Base-by-base conservation (phyloP, 108 stramenopile genomes). In the Conticribra guillardii region DNA sequence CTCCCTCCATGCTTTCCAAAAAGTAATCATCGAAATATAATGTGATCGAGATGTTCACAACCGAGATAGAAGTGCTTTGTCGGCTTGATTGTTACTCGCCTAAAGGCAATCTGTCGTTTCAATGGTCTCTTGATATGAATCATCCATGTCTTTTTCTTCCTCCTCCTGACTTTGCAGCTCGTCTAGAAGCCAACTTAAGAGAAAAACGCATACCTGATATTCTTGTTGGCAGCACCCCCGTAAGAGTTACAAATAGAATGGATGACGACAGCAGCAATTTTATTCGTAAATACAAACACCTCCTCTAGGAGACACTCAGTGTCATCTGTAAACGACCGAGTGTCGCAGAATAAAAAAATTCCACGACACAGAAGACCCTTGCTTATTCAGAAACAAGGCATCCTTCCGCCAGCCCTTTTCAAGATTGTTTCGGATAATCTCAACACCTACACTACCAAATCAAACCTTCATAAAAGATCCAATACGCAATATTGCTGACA, bases 341-440 rank as follows among this genome's bases (percentile, higher is more conserved):
- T 95, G 72, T 98, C 97, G 70, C 96, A 98, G 57, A 98, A 98
- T 30, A 95, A 74, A 67, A 97, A 98, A 46, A 98, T 90, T n/a
- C 45, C 96, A 93, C 9, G 88, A 80, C 7, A 96, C 92, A 26
- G 74, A 90, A 18, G 83, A 70, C 64, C 96, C 96, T 26, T 88
- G 74, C 9, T 76, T 79, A 41, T 82, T 86, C 26, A 92, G 62
- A 48, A 94, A 67, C 37, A 95, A 59, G 34, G 76, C 81, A 56
- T 95, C 84, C 52, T 85, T 90, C 21, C 74, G 78, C 8, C 85
- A 67, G 3, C 86, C 82, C 50, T 85, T 82, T 54, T 87, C 83
- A 28, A 98, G 78, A 67, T 94, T 96, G 62, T 91, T 79, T 14
- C 94, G 79, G 49, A 98, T 97, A 54, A 98, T 97, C 63, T 94